These are phyloP conservation scores for Lumnitzera littorea DNA, from an alignment of 345 rosid species.

Conservation along the genomic window DNA sequence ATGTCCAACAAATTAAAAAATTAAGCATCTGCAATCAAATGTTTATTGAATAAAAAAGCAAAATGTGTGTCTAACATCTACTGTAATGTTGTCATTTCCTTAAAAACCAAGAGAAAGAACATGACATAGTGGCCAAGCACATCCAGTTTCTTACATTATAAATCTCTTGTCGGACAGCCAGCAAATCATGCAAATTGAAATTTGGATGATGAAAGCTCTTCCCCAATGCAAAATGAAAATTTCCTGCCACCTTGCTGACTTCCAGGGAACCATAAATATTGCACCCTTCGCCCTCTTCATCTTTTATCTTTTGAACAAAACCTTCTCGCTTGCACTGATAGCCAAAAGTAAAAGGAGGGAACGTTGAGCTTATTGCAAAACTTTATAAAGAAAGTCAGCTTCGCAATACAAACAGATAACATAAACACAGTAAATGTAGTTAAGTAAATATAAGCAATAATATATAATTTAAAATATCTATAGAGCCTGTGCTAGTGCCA, in stretches of 20 bases:
- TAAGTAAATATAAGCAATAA: too few species aligned
- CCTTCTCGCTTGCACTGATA: slow-evolving; percentile 87
- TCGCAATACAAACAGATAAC: background rate
- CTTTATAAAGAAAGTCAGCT: background rate
- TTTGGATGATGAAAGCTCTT: slow-evolving; percentile 77
- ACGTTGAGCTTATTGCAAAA: background rate
- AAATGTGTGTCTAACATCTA: background rate
- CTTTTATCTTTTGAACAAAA: slow-evolving; percentile 66
- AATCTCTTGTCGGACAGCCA: slow-evolving; percentile 55
- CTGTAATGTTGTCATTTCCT: too few species aligned
- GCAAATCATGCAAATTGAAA: slow-evolving; percentile 57
- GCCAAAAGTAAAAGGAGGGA: background rate
- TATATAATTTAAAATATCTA: too few species aligned
- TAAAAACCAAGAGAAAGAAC: too few species aligned
- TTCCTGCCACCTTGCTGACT: slow-evolving; percentile 91
- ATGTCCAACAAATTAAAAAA: slow-evolving; percentile 4
- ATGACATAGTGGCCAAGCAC: too few species aligned
- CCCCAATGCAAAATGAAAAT: slow-evolving; percentile 75
- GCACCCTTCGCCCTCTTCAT: slow-evolving; percentile 92
- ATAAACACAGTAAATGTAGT: too few species aligned
- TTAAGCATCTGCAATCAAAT: background rate
- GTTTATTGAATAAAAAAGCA: background rate
- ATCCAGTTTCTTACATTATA: slow-evolving; percentile 51
- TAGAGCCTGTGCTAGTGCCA: too few species aligned
- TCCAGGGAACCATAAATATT: slow-evolving; percentile 74